Percentiles rank a stretch among this genome's conserved stretches.
Conservation (phyloP, 2,329 filamentous ascomycete genomes). For the Tricladium varicosporioides region DNA sequence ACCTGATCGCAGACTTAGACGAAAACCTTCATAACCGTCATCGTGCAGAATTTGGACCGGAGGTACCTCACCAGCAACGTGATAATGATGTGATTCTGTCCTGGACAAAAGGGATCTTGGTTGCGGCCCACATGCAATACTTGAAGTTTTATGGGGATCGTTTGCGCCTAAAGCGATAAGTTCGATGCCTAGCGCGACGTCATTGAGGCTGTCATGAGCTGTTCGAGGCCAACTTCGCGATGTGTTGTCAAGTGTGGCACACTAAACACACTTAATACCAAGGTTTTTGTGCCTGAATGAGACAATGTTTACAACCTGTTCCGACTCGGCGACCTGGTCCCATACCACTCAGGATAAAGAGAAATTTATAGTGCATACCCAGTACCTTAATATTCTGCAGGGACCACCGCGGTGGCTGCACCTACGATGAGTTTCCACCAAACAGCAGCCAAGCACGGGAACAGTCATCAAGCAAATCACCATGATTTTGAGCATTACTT, state of each 20-base stretch:
- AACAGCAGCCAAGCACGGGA: neutral
- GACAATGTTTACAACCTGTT: neutral
- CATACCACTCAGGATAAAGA: neutral
- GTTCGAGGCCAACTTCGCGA: neutral
- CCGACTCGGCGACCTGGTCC: neutral
- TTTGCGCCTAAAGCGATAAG: neutral
- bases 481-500: neutral
- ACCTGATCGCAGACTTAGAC: neutral
- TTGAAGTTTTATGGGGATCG: neutral
- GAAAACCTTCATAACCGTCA: neutral
- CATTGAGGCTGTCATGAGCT: slow-evolving; percentile 1
- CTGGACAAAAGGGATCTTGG: neutral
- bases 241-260: too few species aligned
- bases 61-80: neutral
- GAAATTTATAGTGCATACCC: neutral
- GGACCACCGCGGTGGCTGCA: neutral
- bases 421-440: neutral
- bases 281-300: too few species aligned
- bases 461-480: neutral
- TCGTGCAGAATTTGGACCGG: neutral
- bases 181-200: neutral
- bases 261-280: too few species aligned
- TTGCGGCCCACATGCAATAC: neutral
- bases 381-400: neutral
- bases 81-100: neutral